phyloP scores from a whole-genome alignment of 2,329 filamentous ascomycete genomes.

The Trichoderma sp. region DNA sequence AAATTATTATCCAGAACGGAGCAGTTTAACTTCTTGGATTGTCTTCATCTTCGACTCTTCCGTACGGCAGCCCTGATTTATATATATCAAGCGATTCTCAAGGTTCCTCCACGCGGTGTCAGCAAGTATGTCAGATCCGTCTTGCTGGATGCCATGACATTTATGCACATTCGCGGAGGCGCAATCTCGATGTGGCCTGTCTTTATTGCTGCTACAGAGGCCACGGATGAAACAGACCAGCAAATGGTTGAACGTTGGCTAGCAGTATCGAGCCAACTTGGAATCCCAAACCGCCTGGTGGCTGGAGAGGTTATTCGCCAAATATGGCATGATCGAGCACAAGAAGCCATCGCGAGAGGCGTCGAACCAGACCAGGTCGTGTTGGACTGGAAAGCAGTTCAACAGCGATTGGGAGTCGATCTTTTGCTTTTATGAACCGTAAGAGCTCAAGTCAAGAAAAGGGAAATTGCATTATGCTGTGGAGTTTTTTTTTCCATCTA shows the following conservation, averaged over 20 bases:
- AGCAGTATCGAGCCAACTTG: background rate
- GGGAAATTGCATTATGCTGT: background rate
- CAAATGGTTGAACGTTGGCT: slow-evolving; percentile 12
- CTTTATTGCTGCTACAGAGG: slow-evolving; percentile 17
- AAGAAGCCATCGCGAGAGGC: background rate
- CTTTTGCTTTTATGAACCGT: background rate
- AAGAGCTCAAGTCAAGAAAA: background rate
- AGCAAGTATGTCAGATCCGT: background rate
- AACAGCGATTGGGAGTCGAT: slow-evolving; percentile 6
- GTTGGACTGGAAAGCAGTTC: background rate
- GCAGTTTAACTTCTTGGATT: background rate
- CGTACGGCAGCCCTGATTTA: slow-evolving; percentile 13
- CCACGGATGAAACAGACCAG: slow-evolving; percentile 5
- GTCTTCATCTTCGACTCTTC: slow-evolving; percentile 8
- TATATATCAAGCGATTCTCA: slow-evolving; percentile 10
- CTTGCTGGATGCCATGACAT: slow-evolving; percentile 6
- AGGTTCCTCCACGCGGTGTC: slow-evolving; percentile 2
- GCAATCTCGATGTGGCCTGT: slow-evolving; percentile 15
- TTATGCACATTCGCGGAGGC: slow-evolving; percentile 6
- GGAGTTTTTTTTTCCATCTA: background rate
- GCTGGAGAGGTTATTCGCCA: background rate
- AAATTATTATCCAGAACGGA: background rate
- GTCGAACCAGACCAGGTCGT: background rate
- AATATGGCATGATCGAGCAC: slow-evolving; percentile 3
- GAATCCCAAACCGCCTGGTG: slow-evolving; percentile 6